Base-by-base conservation (phyloP, 805 yeast species). In the Blastobotrys americana region DNA sequence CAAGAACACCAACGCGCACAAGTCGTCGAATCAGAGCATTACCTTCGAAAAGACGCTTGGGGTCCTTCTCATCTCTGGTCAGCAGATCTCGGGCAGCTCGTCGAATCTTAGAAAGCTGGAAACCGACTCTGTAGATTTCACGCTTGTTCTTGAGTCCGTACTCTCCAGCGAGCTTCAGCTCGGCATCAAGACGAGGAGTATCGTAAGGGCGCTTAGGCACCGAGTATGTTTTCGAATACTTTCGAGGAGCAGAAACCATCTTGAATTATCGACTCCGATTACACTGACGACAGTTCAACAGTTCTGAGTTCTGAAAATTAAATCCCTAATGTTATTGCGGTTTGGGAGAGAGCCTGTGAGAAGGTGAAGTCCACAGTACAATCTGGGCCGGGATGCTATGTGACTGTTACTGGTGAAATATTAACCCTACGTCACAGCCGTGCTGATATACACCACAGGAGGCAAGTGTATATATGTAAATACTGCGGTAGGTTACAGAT, bases 1-100 rank as follows among this genome's bases (percentile, higher is more conserved):
- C 77, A 71, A 93, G 82, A 70, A 93, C 96, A 86, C 98, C 98
- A 61, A 88, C 80, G 80, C 98, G 86, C 58, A 93, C 97, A 70
- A 93, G 83, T 82, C 97, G 88, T 83, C 98, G 89, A 77, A 93
- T 93, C 72, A 93, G 87, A 70, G 98, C 98, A 72, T 93, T 93
- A 85, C 98, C 98, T 78, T 93, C 98, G 81, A 93, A 93, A 69
- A 93, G 84, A 80, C 98, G 88, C 87, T 89, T 93, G 83, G 96
- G 97, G 77, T 93, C 98, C 83, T 93, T 93, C 81, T 93, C 98
- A 69, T 93, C 98, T 80, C 96, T 88, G 80, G 98, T 93, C 76
- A 93, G 83, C 68, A 93, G 80, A 70, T 93, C 97, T 84, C 98
- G 95, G 70, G 98, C 98, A 73, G 98, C 98, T 80, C 98, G 88